Conservation (phyloP, 495 filamentous ascomycete species). For the Jackrogersella minutella region DNA sequence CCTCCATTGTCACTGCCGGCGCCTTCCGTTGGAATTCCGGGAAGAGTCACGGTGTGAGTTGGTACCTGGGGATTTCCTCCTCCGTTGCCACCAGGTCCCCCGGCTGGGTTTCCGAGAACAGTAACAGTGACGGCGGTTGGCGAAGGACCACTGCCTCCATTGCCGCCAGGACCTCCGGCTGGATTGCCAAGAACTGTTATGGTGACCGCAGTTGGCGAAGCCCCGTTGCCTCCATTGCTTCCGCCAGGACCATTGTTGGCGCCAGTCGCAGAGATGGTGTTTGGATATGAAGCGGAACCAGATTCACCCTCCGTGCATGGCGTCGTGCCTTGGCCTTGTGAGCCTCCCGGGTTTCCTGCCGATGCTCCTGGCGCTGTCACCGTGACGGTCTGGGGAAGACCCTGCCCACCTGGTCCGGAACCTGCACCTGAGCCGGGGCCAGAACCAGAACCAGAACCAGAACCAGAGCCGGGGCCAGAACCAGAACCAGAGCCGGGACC, state of each 20-base stretch:
- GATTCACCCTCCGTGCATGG: slow-evolving; percentile 30
- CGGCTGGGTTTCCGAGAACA: slow-evolving; percentile 1
- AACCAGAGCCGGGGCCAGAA: no score
- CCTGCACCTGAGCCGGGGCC: no score
- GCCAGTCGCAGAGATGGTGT: slow-evolving; percentile 22
- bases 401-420: slow-evolving; percentile 25
- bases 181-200: slow-evolving; percentile 12
- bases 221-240: slow-evolving; percentile 23
- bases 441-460: no score
- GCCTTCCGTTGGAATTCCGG: slow-evolving; percentile 12
- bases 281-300: slow-evolving; percentile 15
- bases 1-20: slow-evolving; percentile 22
- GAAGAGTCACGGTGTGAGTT: slow-evolving; percentile 23
- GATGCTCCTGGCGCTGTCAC: slow-evolving; percentile 32
- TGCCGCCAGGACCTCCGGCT: slow-evolving; percentile 3
- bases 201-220: slow-evolving; percentile 25
- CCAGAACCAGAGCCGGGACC: no score
- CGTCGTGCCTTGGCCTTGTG: slow-evolving; percentile 29
- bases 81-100: slow-evolving; percentile 12
- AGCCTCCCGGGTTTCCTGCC: slow-evolving; percentile 21
- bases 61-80: slow-evolving; percentile 11
- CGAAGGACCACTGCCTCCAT: slow-evolving; percentile 14
- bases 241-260: slow-evolving; percentile 20
- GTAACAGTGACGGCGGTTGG: slow-evolving; percentile 28
- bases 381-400: slow-evolving; percentile 29